Conservation (phyloP, 2,329 filamentous ascomycete species). For the Clarireedia monteithiana region DNA sequence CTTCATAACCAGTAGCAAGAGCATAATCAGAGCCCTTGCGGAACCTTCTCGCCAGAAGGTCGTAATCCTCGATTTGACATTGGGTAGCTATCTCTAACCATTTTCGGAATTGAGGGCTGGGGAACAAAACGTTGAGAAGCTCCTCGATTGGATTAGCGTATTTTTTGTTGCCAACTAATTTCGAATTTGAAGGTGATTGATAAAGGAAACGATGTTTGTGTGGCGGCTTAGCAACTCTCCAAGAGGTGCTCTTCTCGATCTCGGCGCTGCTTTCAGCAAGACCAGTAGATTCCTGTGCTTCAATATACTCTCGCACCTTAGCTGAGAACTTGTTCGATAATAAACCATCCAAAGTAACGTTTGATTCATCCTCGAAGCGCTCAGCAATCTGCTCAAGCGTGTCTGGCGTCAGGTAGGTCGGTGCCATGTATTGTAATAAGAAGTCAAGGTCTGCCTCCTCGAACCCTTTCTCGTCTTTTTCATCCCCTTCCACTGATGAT, state of each 20-base stretch:
- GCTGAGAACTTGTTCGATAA: slow-evolving; percentile 70
- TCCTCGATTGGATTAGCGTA: slow-evolving; percentile 60
- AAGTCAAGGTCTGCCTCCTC: slow-evolving; percentile 81
- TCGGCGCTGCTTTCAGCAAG: slow-evolving; percentile 40
- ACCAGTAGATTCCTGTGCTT: slow-evolving; percentile 49
- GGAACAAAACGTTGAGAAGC: slow-evolving; percentile 73
- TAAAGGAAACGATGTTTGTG: slow-evolving; percentile 95
- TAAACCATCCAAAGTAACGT: slow-evolving; percentile 73
- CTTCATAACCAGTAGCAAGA: slow-evolving; percentile 76
- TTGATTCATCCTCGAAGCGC: slow-evolving; percentile 75
- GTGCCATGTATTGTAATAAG: slow-evolving; percentile 80
- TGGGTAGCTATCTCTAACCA: slow-evolving; percentile 83
- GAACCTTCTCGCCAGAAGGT: slow-evolving; percentile 80
- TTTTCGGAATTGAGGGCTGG: slow-evolving; percentile 77
- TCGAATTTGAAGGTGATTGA: slow-evolving; percentile 46
- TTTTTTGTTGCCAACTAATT: slow-evolving; percentile 24
- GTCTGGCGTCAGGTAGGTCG: slow-evolving; percentile 86
- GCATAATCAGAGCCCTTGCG: slow-evolving; percentile 85
- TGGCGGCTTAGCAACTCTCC: slow-evolving; percentile 76
- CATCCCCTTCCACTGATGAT: slow-evolving; percentile 6
- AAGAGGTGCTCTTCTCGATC: slow-evolving; percentile 50
- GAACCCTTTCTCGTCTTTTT: slow-evolving; percentile 47
- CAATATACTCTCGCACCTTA: slow-evolving; percentile 63
- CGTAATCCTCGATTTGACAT: slow-evolving; percentile 62
- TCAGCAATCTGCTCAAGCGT: slow-evolving; percentile 75